These are phyloP conservation scores for Barnettozyma wickerhamii DNA, from an alignment of 805 yeast species.

Conservation along the genomic window DNA sequence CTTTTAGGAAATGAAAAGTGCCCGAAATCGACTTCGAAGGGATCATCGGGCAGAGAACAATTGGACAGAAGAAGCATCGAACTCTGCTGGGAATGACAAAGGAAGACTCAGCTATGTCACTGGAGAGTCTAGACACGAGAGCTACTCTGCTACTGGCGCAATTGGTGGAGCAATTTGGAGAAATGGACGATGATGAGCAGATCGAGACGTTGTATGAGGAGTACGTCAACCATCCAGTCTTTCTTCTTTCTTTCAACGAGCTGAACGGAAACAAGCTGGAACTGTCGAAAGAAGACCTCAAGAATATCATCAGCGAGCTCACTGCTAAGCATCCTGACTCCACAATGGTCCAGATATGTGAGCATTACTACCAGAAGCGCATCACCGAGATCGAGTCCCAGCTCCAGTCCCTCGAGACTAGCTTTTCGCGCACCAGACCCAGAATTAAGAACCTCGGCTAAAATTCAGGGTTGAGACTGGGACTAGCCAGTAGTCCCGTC, in stretches of 20 bases:
- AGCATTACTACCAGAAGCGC: conserved; percentile 16
- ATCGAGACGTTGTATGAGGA: conserved; percentile 12
- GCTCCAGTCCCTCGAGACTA: conserved; percentile 8
- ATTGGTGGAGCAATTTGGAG: conserved; percentile 21
- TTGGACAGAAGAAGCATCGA: no score
- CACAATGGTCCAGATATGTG: conserved; percentile 20
- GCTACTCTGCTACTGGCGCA: conserved; percentile 21
- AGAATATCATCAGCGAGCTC: conserved; percentile 6
- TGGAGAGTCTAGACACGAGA: conserved; percentile 18
- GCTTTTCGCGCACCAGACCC: conserved; percentile 8
- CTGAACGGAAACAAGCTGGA: conserved; percentile 10
- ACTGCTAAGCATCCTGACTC: conserved; percentile 6
- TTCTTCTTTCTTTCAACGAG: conserved; percentile 22
- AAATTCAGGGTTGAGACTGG: no score
- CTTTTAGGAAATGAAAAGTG: no score
- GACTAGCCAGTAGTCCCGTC: no score
- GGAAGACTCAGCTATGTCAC: conserved; percentile 1
- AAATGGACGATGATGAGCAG: background rate
- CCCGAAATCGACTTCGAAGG: no score
- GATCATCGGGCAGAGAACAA: no score
- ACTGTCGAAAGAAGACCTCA: conserved; percentile 8
- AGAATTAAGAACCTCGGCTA: conserved; percentile 2
- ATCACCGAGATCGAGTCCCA: conserved; percentile 13
- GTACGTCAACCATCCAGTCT: conserved; percentile 19
- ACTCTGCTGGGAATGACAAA: background rate